Percentiles rank a stretch among this genome's conserved stretches.
These are phyloP conservation scores for Wickerhamomyces bisporus DNA, from an alignment of 805 yeast species.

Conservation along the genomic window DNA sequence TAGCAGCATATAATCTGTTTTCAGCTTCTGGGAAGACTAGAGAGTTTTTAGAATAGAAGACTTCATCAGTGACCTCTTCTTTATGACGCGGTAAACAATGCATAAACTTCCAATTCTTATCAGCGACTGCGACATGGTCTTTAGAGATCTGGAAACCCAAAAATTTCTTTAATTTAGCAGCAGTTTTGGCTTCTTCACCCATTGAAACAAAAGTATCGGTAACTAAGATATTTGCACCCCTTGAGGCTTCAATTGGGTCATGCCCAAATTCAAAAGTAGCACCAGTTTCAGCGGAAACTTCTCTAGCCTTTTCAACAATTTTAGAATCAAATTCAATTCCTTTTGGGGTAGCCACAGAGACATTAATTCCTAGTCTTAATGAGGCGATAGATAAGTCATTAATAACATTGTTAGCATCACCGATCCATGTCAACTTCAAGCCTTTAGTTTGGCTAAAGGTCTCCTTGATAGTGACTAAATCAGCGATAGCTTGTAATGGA, in stretches of 20 bases:
- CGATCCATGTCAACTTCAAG: conserved; percentile 88
- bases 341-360: conserved; percentile 79
- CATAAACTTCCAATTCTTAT: conserved; percentile 86
- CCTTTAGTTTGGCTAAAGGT: conserved; percentile 52
- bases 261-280: conserved; percentile 54
- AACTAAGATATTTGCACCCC: conserved; percentile 73
- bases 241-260: conserved; percentile 72
- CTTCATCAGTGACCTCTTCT: conserved; percentile 92
- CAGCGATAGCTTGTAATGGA: conserved; percentile 94
- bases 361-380: conserved; percentile 75
- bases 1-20: conserved; percentile 92
- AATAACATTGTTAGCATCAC: conserved; percentile 93
- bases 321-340: conserved; percentile 57
- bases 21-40: conserved; percentile 95
- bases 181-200: conserved; percentile 90
- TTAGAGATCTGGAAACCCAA: conserved; percentile 79
- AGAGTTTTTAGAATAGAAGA: conserved; percentile 78
- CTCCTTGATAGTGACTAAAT: conserved; percentile 81
- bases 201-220: conserved; percentile 97
- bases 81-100: conserved; percentile 95
- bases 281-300: conserved; percentile 46
- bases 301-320: conserved; percentile 49
- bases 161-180: conserved; percentile 70
- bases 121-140: conserved; percentile 54
- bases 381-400: conserved; percentile 91